Conservation (phyloP, 345 rosid species). For the Murraya koenigii region DNA sequence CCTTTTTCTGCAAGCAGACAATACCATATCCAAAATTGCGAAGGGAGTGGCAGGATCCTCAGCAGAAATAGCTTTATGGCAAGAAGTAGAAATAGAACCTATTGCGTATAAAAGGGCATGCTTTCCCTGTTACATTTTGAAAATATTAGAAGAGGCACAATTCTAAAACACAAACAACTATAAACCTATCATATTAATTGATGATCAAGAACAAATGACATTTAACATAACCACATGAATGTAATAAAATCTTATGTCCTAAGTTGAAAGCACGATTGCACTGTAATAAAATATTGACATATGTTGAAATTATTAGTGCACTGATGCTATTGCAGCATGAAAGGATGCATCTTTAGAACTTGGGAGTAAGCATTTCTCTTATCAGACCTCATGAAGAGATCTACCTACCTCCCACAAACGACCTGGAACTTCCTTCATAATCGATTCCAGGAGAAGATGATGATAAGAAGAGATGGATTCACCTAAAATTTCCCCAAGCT, state of each 20-base stretch:
- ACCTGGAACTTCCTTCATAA: slow-evolving; percentile 82
- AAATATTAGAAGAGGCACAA: slow-evolving; percentile 18
- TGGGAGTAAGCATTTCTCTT: neutral
- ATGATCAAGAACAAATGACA: neutral
- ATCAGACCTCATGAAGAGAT: slow-evolving; percentile 2
- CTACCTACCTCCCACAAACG: slow-evolving; percentile 87
- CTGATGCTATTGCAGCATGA: neutral
- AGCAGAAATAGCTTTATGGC: slow-evolving; percentile 66
- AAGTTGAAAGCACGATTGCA: neutral
- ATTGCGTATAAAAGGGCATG: slow-evolving; percentile 76
- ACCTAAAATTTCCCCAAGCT: slow-evolving; percentile 81
- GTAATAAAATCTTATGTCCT: neutral
- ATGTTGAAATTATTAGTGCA: neutral
- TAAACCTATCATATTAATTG: neutral
- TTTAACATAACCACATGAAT: neutral
- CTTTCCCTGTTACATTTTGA: slow-evolving; percentile 65
- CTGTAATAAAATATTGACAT: neutral
- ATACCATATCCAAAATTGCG: slow-evolving; percentile 58
- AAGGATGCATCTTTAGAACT: neutral
- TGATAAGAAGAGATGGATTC: slow-evolving; percentile 70
- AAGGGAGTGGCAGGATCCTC: slow-evolving; percentile 59
- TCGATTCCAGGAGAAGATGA: slow-evolving; percentile 54
- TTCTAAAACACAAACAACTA: neutral
- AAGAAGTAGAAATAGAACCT: slow-evolving; percentile 69
- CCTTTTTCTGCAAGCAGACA: slow-evolving; percentile 76